Evolutionary conservation across 2,329 filamentous ascomycete genomes (phyloP).

Genomic region (Hirsutella thompsonii): DNA sequence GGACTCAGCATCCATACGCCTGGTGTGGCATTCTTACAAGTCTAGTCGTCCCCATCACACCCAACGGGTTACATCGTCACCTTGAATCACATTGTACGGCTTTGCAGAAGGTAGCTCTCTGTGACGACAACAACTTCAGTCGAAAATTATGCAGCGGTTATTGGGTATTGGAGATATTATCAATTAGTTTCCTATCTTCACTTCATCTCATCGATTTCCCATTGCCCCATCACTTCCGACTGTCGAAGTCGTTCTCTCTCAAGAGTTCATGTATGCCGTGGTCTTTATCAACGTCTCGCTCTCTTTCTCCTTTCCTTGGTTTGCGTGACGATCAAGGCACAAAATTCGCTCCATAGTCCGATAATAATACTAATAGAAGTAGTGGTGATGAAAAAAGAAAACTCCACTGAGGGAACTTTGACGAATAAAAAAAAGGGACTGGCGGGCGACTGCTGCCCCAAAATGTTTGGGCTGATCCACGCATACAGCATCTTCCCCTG

Average conservation of each 20-base stretch:
- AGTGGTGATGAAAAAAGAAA: neutral
- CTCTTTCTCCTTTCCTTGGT: neutral
- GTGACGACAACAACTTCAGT: too few relatives aligned
- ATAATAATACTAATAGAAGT: neutral
- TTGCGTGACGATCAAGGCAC: neutral
- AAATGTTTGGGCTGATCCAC: neutral
- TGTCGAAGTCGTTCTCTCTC: neutral
- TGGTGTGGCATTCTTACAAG: too few relatives aligned
- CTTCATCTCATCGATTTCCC: neutral
- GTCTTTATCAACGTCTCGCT: neutral
- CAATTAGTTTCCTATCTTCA: neutral
- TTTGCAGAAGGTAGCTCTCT: neutral
- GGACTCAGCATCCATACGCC: too few relatives aligned
- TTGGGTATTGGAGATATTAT: neutral
- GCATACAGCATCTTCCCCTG: neutral
- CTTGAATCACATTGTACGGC: neutral
- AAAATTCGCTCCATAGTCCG: neutral
- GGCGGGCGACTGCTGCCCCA: neutral
- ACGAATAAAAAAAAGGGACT: neutral
- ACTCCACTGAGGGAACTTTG: neutral
- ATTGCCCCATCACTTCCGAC: neutral
- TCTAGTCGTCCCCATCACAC: too few relatives aligned
- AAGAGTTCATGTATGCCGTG: neutral
- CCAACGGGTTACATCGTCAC: too few relatives aligned
- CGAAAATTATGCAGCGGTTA: too few relatives aligned